A percentile compares a stretch with the other conserved stretches of the same genome.
Conservation (phyloP, 148 eudicot species). For the Rhododendron simsii region DNA sequence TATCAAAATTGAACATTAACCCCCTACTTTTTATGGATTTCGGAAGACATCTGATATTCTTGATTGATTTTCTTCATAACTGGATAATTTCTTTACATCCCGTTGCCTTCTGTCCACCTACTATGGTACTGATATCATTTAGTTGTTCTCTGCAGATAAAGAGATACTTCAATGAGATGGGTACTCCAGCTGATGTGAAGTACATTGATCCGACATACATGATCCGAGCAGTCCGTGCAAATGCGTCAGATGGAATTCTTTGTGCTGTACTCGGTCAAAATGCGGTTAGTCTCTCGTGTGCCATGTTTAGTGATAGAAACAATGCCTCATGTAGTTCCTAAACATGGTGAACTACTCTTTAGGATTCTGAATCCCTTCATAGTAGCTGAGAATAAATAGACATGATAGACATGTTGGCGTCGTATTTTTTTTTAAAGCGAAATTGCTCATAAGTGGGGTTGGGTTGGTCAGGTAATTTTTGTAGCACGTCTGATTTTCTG, state of each 20-base stretch:
- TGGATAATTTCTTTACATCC: not conserved
- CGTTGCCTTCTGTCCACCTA: not conserved
- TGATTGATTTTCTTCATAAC: not conserved
- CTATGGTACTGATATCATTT: not conserved
- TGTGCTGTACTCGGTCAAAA: slow-evolving; percentile 98
- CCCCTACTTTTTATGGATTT: not conserved
- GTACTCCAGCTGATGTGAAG: slow-evolving; percentile 83
- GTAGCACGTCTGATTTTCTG: not conserved
- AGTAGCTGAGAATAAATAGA: not conserved
- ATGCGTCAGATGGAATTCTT: slow-evolving; percentile 97
- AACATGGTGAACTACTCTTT: not conserved
- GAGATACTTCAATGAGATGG: slow-evolving; percentile 73
- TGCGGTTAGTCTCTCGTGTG: slow-evolving; percentile 55
- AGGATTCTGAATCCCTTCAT: not conserved
- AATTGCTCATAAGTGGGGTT: not conserved
- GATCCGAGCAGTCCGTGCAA: slow-evolving; percentile 96
- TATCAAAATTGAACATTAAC: not conserved
- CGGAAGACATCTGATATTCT: not conserved
- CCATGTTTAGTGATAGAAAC: not conserved
- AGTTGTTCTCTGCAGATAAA: slow-evolving; percentile 40
- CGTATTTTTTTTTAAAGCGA: not conserved
- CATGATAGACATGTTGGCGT: not conserved
- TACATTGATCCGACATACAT: slow-evolving; percentile 98
- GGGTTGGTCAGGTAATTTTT: not conserved
- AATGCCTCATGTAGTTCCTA: not conserved